A percentile compares a stretch with the other conserved stretches of the same genome.
Evolutionary conservation across 352 stramenopile genomes (phyloP).

Genomic region (Globisporangium nunn): DNA sequence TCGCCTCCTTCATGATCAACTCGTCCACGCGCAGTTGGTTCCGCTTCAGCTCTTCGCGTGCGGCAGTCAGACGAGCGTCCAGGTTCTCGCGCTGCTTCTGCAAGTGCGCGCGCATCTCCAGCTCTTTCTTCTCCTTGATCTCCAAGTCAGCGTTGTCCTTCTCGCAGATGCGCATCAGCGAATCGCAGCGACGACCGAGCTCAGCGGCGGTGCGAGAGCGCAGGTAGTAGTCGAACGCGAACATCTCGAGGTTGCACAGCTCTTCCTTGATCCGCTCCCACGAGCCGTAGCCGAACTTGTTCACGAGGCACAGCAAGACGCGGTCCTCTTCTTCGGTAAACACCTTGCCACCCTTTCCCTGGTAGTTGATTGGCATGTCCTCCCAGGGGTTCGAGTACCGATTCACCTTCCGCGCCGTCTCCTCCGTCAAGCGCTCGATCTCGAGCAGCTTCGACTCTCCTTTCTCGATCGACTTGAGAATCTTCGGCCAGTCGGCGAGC

Average conservation of each 20-base stretch:
- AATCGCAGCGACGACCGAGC: constrained; percentile 93
- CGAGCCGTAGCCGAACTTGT: constrained; percentile 95
- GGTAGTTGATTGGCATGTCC: constrained; percentile 85
- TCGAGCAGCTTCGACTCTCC: constrained; percentile 83
- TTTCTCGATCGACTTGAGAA: constrained; percentile 86
- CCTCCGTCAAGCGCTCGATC: constrained; percentile 75
- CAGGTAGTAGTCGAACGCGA: constrained; percentile 99
- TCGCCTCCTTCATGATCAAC: constrained; percentile 85
- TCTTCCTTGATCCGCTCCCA: constrained; percentile 97
- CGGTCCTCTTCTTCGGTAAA: constrained; percentile 98
- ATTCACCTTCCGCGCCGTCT: constrained; percentile 66
- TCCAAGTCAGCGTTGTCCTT: constrained; percentile 88
- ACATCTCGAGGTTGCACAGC: constrained; percentile 89
- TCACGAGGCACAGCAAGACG: constrained; percentile 95
- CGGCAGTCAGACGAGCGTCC: constrained; percentile 49
- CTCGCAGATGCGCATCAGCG: constrained; percentile 93
- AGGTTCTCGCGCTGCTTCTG: constrained; percentile 67
- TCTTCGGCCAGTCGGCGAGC: constrained; percentile 75
- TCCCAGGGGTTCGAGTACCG: constrained; percentile 82
- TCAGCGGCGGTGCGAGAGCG: constrained; percentile 93
- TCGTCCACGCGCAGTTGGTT: constrained; percentile 78
- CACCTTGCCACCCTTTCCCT: constrained; percentile 87
- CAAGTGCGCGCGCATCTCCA: constrained; percentile 48
- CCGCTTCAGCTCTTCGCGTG: constrained; percentile 64
- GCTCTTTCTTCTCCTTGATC: constrained; percentile 70